phyloP scores from a whole-genome alignment of 805 yeast species.

The Nakazawaea wickerhamii region DNA sequence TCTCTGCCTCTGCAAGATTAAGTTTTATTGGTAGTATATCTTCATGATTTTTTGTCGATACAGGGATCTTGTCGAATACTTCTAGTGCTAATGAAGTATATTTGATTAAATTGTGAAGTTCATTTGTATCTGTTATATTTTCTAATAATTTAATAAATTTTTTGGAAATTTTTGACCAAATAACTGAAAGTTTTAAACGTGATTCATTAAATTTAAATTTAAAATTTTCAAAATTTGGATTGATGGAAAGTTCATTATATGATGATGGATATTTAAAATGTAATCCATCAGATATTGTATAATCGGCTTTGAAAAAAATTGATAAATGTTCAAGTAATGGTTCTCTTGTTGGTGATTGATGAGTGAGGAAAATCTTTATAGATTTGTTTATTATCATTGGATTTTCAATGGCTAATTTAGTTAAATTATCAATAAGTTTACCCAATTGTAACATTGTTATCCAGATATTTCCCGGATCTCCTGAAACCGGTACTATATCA shows the following conservation, averaged over 20 bases:
- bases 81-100: constrained; percentile 51
- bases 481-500: constrained; percentile 45
- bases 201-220: constrained; percentile 57
- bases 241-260: constrained; percentile 61
- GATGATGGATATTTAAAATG: constrained; percentile 68
- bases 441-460: constrained; percentile 68
- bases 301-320: constrained; percentile 61
- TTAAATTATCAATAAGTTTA: constrained; percentile 47
- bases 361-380: constrained; percentile 58
- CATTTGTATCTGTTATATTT: constrained; percentile 31
- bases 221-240: constrained; percentile 59
- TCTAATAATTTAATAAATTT: constrained; percentile 39
- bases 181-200: constrained; percentile 53
- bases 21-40: constrained; percentile 26
- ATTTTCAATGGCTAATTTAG: constrained; percentile 29
- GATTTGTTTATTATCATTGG: constrained; percentile 29
- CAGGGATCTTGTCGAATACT: constrained; percentile 59
- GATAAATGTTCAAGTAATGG: constrained; percentile 66
- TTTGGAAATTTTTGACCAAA: constrained; percentile 57
- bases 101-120: constrained; percentile 29
- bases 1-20: constrained; percentile 17
- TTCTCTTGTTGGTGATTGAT: constrained; percentile 67
- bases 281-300: constrained; percentile 65
- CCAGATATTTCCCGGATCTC: constrained; percentile 70
- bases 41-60: constrained; percentile 31